Percentiles rank a stretch among this genome's conserved stretches.
Conservation (phyloP, 495 filamentous ascomycete genomes). For the Penicillium macrosclerotiorum region DNA sequence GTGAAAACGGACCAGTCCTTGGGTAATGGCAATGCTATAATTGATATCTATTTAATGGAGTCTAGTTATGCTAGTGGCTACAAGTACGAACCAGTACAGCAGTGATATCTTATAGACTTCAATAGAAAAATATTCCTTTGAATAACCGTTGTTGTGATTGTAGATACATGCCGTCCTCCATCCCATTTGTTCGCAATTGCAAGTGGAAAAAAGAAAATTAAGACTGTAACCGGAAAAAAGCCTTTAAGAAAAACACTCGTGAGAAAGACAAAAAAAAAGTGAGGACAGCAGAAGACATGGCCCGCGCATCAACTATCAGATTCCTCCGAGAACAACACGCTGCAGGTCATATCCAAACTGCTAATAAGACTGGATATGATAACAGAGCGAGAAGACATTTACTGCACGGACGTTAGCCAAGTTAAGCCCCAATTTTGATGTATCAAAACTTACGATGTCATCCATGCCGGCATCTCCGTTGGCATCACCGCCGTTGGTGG, state of each 20-base stretch:
- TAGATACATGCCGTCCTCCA: conserved; percentile 27
- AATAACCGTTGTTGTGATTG: conserved; percentile 13
- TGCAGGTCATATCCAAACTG: conserved; percentile 1
- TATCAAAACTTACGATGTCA: conserved; percentile 46
- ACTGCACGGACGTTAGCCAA: conserved; percentile 17
- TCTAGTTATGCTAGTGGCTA: too few relatives aligned
- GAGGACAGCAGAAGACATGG: conserved; percentile 25
- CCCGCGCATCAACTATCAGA: conserved; percentile 31
- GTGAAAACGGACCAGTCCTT: too few relatives aligned
- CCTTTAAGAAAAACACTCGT: conserved; percentile 12
- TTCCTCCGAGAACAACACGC: conserved; percentile 8
- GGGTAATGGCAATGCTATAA: too few relatives aligned
- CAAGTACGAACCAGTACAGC: too few relatives aligned
- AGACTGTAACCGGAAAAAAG: conserved; percentile 6
- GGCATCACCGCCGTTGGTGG: conserved; percentile 36
- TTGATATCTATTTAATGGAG: too few relatives aligned
- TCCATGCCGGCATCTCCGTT: conserved; percentile 53
- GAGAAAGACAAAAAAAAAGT: conserved; percentile 9
- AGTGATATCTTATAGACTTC: too few relatives aligned
- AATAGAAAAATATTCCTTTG: conserved; percentile 8
- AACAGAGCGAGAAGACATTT: conserved; percentile 9
- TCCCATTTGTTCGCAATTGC: conserved; percentile 3
- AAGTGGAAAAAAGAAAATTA: conserved; percentile 18
- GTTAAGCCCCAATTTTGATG: background rate
- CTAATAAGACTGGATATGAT: conserved; percentile 2